Evolutionary conservation across 345 rosid species (phyloP), one percentile per base, ranked within the genome.

Genomic region (Aegle marmelos): DNA sequence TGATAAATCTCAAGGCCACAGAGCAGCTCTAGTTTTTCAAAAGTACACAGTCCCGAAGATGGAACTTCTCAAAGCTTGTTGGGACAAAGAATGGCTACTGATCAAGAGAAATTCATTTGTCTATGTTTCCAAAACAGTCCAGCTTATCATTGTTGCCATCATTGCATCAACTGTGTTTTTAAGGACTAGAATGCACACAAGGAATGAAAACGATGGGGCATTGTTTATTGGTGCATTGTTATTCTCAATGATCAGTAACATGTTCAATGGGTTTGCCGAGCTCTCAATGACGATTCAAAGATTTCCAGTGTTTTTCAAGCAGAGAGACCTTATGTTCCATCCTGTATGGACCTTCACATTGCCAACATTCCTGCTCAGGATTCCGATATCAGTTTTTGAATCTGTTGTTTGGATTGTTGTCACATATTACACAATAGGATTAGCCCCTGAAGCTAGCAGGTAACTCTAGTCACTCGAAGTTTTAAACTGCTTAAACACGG

Each of bases 231-330:
- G 97, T 72, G 91, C 90, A 19, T 85, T 85, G 59, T 74, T 83
- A 54, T 92, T 81, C 63, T 68, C 83, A 6, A 81, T 84, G 90
- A 86, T 96, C 80, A 81, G 72, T 19, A 96, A 94, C 82, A 91
- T 90, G 97, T 96, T 96, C 81, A 91, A 94, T 81, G 98, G 99
- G 19, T 89, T 92, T 54, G 69, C 98, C 0, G 99, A 94, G 90
- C 92, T 96, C 9, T 13, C 98, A 7, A 17, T 92, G 80, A 89
- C 84, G 82, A 89, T 96, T 57, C 74, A 39, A 45, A 89, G 98
- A 74, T 95, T 96, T 80, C 94, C 97, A 2, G 98, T 94, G 76
- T 92, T 94, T 56, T 94, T 89, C 87, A 94, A 96, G 91, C 99
- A 96, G 61, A 88, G 98, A 57, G 98, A 96, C 71, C 94, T 94